These are phyloP conservation scores for Polyplosphaeria fusca DNA, from an alignment of 495 filamentous ascomycete genomes.

Conservation along the genomic window DNA sequence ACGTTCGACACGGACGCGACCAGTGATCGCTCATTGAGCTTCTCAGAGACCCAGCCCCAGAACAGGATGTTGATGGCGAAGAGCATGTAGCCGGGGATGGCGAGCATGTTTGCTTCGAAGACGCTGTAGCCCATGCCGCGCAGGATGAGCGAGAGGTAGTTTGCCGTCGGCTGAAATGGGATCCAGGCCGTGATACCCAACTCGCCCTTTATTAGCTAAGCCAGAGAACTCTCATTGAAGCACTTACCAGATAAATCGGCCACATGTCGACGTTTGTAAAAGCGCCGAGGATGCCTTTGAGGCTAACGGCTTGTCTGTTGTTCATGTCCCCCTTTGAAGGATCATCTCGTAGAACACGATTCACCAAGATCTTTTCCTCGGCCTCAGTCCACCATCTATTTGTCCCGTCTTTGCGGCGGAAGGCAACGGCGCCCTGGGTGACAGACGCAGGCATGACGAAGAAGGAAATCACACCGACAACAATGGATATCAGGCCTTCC, in stretches of 20 bases:
- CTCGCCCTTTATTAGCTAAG: no score
- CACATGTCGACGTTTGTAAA: constrained; percentile 57
- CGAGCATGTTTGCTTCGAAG: constrained; percentile 55
- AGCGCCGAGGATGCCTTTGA: constrained; percentile 47
- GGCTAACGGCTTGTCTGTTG: constrained; percentile 54
- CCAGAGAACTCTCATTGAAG: no score
- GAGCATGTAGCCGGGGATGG: constrained; percentile 51
- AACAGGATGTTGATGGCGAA: constrained; percentile 47
- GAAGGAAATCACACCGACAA: constrained; percentile 53
- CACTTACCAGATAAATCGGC: constrained; percentile 49
- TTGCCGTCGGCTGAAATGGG: constrained; percentile 46
- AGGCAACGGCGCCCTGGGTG: constrained; percentile 54
- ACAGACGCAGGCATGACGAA: constrained; percentile 53
- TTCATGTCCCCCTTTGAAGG: constrained; percentile 64
- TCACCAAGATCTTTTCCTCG: constrained; percentile 60
- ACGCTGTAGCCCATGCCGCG: constrained; percentile 51
- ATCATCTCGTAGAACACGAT: constrained; percentile 61
- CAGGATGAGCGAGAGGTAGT: constrained; percentile 52
- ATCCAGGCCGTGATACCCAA: constrained; percentile 48
- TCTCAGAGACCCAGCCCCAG: constrained; percentile 55
- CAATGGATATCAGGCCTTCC: constrained; percentile 49
- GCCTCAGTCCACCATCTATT: constrained; percentile 59
- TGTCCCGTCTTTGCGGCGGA: constrained; percentile 45
- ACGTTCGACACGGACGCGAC: constrained; percentile 51
- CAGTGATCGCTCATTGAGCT: constrained; percentile 52